A percentile compares a stretch with the other conserved stretches of the same genome.
Conservation (phyloP, 768 basidiomycete genomes). For the Tubosaeta sp. region DNA sequence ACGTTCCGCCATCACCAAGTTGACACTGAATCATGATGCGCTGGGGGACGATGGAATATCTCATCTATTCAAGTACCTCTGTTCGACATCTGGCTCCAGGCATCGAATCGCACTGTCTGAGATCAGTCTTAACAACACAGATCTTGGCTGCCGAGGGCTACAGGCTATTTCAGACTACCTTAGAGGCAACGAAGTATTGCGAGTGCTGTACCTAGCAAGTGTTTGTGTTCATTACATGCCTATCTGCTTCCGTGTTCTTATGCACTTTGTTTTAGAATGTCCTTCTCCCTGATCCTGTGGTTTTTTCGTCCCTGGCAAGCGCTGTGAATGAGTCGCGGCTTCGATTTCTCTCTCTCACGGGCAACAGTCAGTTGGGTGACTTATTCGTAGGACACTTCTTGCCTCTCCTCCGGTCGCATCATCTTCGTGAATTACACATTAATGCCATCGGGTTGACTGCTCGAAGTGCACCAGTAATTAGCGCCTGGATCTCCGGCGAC, state of each 20-base stretch:
- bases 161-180: conserved; percentile 50
- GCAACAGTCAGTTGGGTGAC: conserved; percentile 47
- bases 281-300: conserved; percentile 35
- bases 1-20: conserved; percentile 40
- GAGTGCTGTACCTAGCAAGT: conserved; percentile 48
- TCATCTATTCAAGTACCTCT: conserved; percentile 51
- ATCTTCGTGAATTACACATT: conserved; percentile 51
- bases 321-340: conserved; percentile 54
- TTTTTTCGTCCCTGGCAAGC: conserved; percentile 38
- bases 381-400: conserved; percentile 47
- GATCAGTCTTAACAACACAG: conserved; percentile 53
- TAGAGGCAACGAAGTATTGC: conserved; percentile 41
- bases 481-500: conserved; percentile 47
- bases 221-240: conserved; percentile 34
- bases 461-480: conserved; percentile 40
- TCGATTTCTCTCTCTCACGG: conserved; percentile 46
- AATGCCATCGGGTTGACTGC: conserved; percentile 45
- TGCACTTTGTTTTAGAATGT: conserved; percentile 35
- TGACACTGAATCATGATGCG: conserved; percentile 52
- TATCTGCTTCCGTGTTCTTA: neutral
- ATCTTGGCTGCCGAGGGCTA: conserved; percentile 52
- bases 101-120: conserved; percentile 42
- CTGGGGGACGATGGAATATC: conserved; percentile 56
- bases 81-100: conserved; percentile 43
- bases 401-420: conserved; percentile 41